Evolutionary conservation across 2,329 filamentous ascomycete species (phyloP).

Genomic region (Dryadomyces quercivorus): DNA sequence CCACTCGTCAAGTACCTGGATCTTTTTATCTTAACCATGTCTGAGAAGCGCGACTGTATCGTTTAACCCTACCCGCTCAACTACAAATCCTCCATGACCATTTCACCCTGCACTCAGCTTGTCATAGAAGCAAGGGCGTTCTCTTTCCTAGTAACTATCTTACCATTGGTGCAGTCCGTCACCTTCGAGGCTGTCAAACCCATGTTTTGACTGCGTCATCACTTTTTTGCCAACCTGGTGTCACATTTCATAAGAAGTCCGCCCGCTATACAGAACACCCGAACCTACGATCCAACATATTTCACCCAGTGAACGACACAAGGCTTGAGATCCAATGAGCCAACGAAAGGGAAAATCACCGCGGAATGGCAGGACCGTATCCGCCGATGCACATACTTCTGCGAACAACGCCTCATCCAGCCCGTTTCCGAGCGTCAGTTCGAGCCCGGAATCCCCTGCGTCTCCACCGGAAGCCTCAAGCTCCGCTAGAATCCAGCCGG

Average conservation of each 20-base stretch:
- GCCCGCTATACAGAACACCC: neutral
- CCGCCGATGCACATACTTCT: neutral
- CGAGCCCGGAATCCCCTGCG: neutral
- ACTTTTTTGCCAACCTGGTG: neutral
- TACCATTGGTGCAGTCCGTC: neutral
- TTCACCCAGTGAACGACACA: neutral
- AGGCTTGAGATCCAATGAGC: neutral
- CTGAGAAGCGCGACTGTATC: neutral
- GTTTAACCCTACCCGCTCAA: neutral
- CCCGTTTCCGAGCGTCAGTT: constrained; percentile 10
- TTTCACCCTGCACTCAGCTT: neutral
- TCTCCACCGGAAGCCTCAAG: neutral
- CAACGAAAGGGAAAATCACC: neutral
- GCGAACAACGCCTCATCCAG: constrained; percentile 4
- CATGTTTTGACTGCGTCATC: neutral
- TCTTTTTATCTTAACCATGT: neutral
- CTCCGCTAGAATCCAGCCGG: neutral
- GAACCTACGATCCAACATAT: neutral
- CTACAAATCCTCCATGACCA: neutral
- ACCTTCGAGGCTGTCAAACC: neutral
- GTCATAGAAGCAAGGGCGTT: neutral
- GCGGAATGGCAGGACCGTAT: neutral
- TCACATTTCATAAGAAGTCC: neutral
- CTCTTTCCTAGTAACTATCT: too few species aligned
- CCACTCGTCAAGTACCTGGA: neutral